Conservation (phyloP, 2,329 filamentous ascomycete genomes). For the Bipolaris gigantea region DNA sequence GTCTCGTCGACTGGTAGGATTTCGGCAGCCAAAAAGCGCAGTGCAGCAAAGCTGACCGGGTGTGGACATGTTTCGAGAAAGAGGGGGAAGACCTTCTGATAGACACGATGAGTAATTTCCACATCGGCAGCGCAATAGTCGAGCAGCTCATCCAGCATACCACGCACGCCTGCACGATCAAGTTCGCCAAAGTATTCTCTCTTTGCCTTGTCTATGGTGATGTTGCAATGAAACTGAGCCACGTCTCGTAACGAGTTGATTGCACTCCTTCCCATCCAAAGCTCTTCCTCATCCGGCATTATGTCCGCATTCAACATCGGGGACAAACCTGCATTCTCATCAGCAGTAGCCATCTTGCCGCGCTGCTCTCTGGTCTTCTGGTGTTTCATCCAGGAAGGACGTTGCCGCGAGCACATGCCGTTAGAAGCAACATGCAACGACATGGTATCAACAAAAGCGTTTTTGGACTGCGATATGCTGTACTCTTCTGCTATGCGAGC, state of each 20-base stretch:
- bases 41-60: slow-evolving; percentile 92
- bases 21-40: slow-evolving; percentile 89
- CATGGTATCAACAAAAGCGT: slow-evolving; percentile 95
- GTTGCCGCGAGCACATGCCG: slow-evolving; percentile 96
- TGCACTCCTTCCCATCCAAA: slow-evolving; percentile 94
- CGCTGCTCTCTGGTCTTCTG: slow-evolving; percentile 84
- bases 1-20: slow-evolving; percentile 86
- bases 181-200: slow-evolving; percentile 86
- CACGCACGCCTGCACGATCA: slow-evolving; percentile 69
- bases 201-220: slow-evolving; percentile 85
- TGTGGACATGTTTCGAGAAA: slow-evolving; percentile 91
- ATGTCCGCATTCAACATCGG: slow-evolving; percentile 68
- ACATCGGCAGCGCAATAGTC: slow-evolving; percentile 97
- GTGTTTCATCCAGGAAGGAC: slow-evolving; percentile 96
- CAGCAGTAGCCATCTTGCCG: slow-evolving; percentile 74
- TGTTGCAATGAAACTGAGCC: slow-evolving; percentile 91
- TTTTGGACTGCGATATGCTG: slow-evolving; percentile 76
- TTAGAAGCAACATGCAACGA: slow-evolving; percentile 96
- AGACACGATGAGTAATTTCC: slow-evolving; percentile 89
- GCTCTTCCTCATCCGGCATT: slow-evolving; percentile 79
- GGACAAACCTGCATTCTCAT: slow-evolving; percentile 70
- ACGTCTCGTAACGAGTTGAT: slow-evolving; percentile 95
- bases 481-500: slow-evolving; percentile 91
- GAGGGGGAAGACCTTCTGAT: slow-evolving; percentile 86
- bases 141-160: slow-evolving; percentile 77